Evolutionary conservation across 2,329 filamentous ascomycete genomes (phyloP).

Genomic region (Daldinia sp.): DNA sequence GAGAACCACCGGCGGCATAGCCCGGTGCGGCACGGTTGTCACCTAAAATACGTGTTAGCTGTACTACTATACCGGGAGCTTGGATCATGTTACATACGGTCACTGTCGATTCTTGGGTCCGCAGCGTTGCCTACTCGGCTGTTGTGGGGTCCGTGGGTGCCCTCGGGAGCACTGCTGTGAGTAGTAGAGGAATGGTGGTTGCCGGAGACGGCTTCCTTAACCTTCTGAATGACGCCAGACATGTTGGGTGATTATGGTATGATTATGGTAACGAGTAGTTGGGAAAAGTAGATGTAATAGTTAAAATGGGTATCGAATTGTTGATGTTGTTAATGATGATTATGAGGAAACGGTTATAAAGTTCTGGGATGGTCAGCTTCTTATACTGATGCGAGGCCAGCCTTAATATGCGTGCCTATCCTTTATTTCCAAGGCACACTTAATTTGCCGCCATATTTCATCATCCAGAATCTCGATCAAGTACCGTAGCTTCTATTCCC

Average conservation of each 20-base stretch:
- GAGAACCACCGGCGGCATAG: constrained; percentile 38
- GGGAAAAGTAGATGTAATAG: background rate
- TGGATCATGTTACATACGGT: constrained; percentile 33
- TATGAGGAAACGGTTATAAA: background rate
- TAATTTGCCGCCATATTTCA: constrained; percentile 26
- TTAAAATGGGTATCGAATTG: constrained; percentile 12
- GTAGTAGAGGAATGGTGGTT: constrained; percentile 45
- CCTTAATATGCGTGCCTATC: background rate
- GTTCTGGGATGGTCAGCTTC: constrained; percentile 6
- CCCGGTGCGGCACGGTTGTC: constrained; percentile 45
- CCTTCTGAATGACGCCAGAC: constrained; percentile 66
- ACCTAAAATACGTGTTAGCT: constrained; percentile 15
- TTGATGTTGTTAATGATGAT: constrained; percentile 1
- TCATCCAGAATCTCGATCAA: constrained; percentile 37
- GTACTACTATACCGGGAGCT: background rate
- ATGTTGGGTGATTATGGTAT: constrained; percentile 53
- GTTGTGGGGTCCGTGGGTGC: constrained; percentile 46
- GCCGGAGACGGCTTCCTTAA: constrained; percentile 63
- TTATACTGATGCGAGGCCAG: constrained; percentile 20
- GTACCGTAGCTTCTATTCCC: constrained; percentile 1
- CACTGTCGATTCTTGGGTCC: constrained; percentile 48
- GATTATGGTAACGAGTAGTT: too few relatives aligned
- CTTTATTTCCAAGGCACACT: constrained; percentile 13
- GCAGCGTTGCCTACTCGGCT: constrained; percentile 43
- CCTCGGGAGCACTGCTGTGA: constrained; percentile 40